Conservation (phyloP, 164 flowering plant genomes). For the Macadamia integrifolia region DNA sequence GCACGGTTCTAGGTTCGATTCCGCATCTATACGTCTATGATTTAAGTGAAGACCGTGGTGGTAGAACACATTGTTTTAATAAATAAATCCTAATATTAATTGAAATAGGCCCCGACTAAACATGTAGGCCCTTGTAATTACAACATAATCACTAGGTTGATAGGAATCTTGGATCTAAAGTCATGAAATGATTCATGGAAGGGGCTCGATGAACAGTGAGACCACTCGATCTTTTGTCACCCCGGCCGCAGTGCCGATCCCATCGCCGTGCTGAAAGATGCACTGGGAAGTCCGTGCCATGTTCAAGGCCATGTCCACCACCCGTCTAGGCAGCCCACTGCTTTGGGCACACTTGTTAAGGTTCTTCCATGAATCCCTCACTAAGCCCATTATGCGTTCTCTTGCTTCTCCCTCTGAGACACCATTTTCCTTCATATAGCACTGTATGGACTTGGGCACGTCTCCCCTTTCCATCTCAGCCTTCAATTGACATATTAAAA, state of each 20-base stretch:
- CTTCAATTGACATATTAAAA: not conserved
- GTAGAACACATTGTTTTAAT: too few species aligned
- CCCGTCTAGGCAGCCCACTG: not conserved
- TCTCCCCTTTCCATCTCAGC: slow-evolving; percentile 17
- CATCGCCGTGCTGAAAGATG: slow-evolving; percentile 23
- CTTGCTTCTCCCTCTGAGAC: slow-evolving; percentile 15
- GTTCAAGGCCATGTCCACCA: slow-evolving; percentile 12
- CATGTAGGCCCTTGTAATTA: too few species aligned
- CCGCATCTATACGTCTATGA: too few species aligned
- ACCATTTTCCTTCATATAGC: slow-evolving; percentile 11
- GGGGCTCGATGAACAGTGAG: slow-evolving; percentile 1
- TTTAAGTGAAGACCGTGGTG: too few species aligned
- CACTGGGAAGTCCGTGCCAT: slow-evolving; percentile 20
- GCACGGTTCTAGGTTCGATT: too few species aligned
- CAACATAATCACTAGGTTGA: too few species aligned
- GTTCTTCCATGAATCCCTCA: slow-evolving; percentile 15
- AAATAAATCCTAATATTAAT: too few species aligned
- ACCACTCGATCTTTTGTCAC: slow-evolving; percentile 6
- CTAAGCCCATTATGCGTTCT: slow-evolving; percentile 3
- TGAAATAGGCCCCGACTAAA: too few species aligned
- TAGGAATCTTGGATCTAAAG: too few species aligned
- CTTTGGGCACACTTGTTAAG: slow-evolving; percentile 15
- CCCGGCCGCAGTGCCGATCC: slow-evolving; percentile 17
- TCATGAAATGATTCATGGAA: not conserved
- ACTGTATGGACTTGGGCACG: slow-evolving; percentile 12